A percentile compares a stretch with the other conserved stretches of the same genome.
Conservation (phyloP, 78 protist genomes). For the Dictyostelium purpureum region DNA sequence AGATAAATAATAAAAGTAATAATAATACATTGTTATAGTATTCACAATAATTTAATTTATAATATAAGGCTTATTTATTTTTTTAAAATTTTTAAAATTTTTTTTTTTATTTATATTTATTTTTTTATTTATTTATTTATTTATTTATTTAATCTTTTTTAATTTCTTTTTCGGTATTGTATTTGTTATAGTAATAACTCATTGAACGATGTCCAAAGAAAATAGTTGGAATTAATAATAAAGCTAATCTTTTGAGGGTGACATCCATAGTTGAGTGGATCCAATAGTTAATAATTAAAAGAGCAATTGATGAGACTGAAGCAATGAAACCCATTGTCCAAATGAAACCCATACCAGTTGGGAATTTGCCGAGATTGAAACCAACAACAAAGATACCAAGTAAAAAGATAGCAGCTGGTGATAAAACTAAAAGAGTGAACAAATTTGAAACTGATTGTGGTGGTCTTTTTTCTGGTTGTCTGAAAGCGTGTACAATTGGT, state of each 20-base stretch:
- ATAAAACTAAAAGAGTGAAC: conserved; percentile 18
- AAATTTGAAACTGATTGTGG: conserved; percentile 4
- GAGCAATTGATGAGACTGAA: conserved; percentile 1
- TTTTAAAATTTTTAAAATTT: too few relatives aligned
- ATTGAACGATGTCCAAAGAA: conserved; percentile 58
- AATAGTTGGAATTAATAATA: conserved; percentile 52
- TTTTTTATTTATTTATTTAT: not conserved
- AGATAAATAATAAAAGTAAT: too few relatives aligned
- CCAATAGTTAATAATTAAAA: conserved; percentile 50
- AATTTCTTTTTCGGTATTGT: not conserved
- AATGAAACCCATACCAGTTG: conserved; percentile 50
- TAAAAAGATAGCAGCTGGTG: conserved; percentile 46
- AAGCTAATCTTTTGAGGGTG: conserved; percentile 26
- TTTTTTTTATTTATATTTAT: not conserved
- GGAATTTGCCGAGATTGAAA: conserved; percentile 12
- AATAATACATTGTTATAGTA: too few relatives aligned
- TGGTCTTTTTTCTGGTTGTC: conserved; percentile 27
- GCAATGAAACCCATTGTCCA: conserved; percentile 29
- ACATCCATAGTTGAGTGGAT: conserved; percentile 37
- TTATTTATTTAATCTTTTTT: not conserved
- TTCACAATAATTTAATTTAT: too few relatives aligned
- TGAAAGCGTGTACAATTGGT: conserved; percentile 21
- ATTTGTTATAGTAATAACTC: not conserved
- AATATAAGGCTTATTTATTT: too few relatives aligned
- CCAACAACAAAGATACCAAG: conserved; percentile 15